Evolutionary conservation across 768 basidiomycete genomes (phyloP).

Genomic region (Tulasnella sp.): DNA sequence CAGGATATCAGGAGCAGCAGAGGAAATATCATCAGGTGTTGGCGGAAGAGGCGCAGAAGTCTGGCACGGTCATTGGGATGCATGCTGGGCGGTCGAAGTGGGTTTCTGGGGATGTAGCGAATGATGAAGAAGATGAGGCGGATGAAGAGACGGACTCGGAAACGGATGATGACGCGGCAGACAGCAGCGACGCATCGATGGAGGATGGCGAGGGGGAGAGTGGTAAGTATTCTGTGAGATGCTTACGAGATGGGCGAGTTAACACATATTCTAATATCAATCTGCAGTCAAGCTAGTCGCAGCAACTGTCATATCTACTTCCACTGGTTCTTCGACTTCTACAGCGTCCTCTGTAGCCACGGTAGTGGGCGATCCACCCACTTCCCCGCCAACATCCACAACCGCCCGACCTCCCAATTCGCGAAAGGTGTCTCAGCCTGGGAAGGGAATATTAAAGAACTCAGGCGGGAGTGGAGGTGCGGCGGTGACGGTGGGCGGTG

Average conservation of each 20-base stretch:
- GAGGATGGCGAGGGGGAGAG: too few relatives aligned
- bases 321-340: too few relatives aligned
- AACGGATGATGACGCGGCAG: slow-evolving; percentile 1
- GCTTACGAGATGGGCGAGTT: too few relatives aligned
- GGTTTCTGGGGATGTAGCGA: background rate
- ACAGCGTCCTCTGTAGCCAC: too few relatives aligned
- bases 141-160: background rate
- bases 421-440: background rate
- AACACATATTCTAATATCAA: too few relatives aligned
- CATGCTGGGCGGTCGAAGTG: slow-evolving; percentile 13
- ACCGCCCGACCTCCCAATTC: too few relatives aligned
- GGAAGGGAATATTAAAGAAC: slow-evolving; percentile 10
- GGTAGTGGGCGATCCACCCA: too few relatives aligned
- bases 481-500: slow-evolving; percentile 1
- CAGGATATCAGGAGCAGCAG: slow-evolving; percentile 8
- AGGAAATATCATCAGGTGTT: background rate
- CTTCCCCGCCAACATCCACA: too few relatives aligned
- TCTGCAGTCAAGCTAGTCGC: too few relatives aligned
- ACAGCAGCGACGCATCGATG: background rate
- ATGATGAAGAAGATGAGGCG: slow-evolving; percentile 12
- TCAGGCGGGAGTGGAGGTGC: background rate
- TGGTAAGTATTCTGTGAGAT: too few relatives aligned
- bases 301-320: too few relatives aligned
- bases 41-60: background rate
- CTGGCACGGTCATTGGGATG: background rate